These are phyloP conservation scores for Jimgerdemannia flammicorona DNA, from an alignment of 192 early-diverging fungal genomes.

Conservation along the genomic window DNA sequence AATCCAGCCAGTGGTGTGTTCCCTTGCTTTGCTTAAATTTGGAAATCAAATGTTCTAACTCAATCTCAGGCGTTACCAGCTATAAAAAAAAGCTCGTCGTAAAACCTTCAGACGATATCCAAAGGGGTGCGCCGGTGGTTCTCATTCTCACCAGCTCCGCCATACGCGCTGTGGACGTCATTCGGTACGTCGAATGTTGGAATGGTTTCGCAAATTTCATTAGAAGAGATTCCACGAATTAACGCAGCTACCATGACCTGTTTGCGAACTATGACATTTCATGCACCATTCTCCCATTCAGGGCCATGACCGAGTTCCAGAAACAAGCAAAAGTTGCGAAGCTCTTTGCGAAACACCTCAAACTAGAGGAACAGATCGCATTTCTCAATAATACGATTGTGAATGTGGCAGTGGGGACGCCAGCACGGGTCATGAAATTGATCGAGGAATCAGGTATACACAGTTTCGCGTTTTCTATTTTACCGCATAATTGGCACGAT, in stretches of 20 bases:
- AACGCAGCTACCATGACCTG: not conserved
- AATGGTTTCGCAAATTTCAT: not conserved
- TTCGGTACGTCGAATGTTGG: constrained; percentile 22
- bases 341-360: constrained; percentile 77
- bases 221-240: not conserved
- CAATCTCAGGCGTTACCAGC: constrained; percentile 29
- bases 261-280: no score
- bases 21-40: not conserved
- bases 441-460: constrained; percentile 39
- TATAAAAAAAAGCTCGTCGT: constrained; percentile 37
- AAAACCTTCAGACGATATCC: constrained; percentile 24
- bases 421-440: constrained; percentile 59
- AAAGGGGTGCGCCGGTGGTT: constrained; percentile 41
- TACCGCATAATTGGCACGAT: not conserved
- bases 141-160: constrained; percentile 61
- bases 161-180: constrained; percentile 57
- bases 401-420: constrained; percentile 69
- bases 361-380: constrained; percentile 64
- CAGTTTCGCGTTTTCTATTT: not conserved
- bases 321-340: constrained; percentile 60
- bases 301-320: constrained; percentile 43
- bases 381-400: constrained; percentile 42
- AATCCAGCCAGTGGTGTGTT: not conserved
- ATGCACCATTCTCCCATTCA: not conserved
- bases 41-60: constrained; percentile 16